Evolutionary conservation across 805 yeast genomes (phyloP).

Genomic region (Priceomyces fermenticarens): DNA sequence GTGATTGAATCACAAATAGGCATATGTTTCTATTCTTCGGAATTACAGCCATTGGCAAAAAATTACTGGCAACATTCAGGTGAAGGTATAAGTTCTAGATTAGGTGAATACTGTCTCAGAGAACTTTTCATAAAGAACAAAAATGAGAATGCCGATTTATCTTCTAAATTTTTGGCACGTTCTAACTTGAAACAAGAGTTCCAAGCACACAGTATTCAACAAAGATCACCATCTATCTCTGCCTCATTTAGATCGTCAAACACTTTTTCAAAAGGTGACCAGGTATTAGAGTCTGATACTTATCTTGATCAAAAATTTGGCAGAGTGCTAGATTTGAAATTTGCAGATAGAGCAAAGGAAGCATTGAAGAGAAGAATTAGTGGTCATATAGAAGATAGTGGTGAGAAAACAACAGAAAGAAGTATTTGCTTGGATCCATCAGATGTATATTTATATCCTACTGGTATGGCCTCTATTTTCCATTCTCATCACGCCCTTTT

Average conservation of each 20-base stretch:
- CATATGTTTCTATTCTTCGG: conserved; percentile 70
- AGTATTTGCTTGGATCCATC: conserved; percentile 40
- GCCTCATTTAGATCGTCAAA: conserved; percentile 22
- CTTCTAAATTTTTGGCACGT: conserved; percentile 1
- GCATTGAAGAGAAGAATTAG: conserved; percentile 76
- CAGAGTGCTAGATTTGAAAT: conserved; percentile 75
- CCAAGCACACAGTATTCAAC: conserved; percentile 32
- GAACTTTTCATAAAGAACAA: conserved; percentile 42
- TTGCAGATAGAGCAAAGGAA: conserved; percentile 70
- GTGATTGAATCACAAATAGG: conserved; percentile 69
- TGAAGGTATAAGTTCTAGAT: conserved; percentile 89
- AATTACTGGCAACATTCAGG: conserved; percentile 97
- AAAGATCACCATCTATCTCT: conserved; percentile 30
- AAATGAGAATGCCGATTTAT: conserved; percentile 7
- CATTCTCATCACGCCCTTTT: conserved; percentile 66
- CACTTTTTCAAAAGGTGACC: conserved; percentile 22
- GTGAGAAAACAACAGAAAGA: conserved; percentile 23
- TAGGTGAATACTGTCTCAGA: conserved; percentile 78
- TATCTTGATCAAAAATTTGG: conserved; percentile 91
- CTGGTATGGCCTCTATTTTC: conserved; percentile 93
- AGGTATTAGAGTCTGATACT: conserved; percentile 53
- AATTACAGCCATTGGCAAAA: conserved; percentile 63
- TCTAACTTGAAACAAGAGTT: conserved; percentile 27
- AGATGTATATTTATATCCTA: conserved; percentile 80
- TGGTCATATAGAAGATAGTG: conserved; percentile 51